Percentiles rank a stretch among this genome's conserved stretches.
These are phyloP conservation scores for Ascochyta viciae-villosae DNA, from an alignment of 2,329 filamentous ascomycete genomes.

Conservation along the genomic window DNA sequence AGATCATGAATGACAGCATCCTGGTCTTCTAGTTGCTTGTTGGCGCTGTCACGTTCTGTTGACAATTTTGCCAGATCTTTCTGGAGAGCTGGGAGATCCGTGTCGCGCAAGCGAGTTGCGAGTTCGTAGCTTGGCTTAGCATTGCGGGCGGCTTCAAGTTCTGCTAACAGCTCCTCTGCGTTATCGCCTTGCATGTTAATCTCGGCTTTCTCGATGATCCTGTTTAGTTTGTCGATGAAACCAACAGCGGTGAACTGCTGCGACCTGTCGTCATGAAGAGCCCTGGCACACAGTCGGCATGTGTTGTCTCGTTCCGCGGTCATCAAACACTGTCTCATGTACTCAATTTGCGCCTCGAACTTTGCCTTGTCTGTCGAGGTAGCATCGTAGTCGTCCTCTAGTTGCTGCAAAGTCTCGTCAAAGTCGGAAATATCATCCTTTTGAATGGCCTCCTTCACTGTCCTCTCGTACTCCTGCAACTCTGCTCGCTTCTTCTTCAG, in stretches of 20 bases:
- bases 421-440: constrained; percentile 54
- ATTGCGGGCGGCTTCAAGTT: constrained; percentile 65
- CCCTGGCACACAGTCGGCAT: constrained; percentile 78
- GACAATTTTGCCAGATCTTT: constrained; percentile 65
- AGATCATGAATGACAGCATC: constrained; percentile 70
- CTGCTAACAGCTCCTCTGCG: constrained; percentile 67
- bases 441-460: constrained; percentile 62
- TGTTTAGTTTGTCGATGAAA: constrained; percentile 71
- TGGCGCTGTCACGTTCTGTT: constrained; percentile 47
- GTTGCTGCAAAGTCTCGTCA: constrained; percentile 59
- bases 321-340: constrained; percentile 72
- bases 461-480: constrained; percentile 65
- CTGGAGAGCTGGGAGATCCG: constrained; percentile 74
- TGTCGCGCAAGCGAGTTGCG: constrained; percentile 70
- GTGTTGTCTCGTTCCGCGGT: constrained; percentile 71
- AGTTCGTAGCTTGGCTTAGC: constrained; percentile 71
- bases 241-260: constrained; percentile 62
- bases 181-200: constrained; percentile 67
- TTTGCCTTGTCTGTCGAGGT: constrained; percentile 70
- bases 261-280: constrained; percentile 64
- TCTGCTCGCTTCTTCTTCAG: constrained; percentile 70
- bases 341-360: constrained; percentile 72
- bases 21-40: constrained; percentile 62
- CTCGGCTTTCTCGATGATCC: constrained; percentile 57
- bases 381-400: constrained; percentile 60